Evolutionary conservation across 345 rosid genomes (phyloP).

Genomic region (Eucalyptus marginata): DNA sequence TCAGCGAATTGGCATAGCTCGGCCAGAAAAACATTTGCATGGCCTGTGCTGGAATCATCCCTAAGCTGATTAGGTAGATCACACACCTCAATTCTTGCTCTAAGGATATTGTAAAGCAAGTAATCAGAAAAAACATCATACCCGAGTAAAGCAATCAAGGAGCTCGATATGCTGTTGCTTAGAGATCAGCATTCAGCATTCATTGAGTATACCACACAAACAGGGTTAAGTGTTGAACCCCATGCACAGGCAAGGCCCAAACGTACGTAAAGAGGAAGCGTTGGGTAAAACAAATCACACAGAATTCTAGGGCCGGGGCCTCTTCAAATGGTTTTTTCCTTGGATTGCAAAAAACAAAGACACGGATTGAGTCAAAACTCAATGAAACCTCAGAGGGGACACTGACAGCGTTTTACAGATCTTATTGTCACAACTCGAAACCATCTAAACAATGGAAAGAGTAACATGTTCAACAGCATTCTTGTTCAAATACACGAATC

Average conservation of each 20-base stretch:
- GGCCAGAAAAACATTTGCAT: not conserved
- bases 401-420: not conserved
- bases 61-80: not conserved
- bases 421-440: not conserved
- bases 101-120: not conserved
- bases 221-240: not conserved
- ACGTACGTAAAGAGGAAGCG: not conserved
- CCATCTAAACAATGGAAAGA: not conserved
- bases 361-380: not conserved
- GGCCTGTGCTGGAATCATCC: not conserved
- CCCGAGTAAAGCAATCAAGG: not conserved
- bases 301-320: not conserved
- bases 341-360: not conserved
- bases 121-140: not conserved
- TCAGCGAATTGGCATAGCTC: not conserved
- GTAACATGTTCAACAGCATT: not conserved
- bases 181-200: not conserved
- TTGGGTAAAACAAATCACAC: not conserved
- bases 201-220: not conserved
- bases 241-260: not conserved
- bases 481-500: not conserved
- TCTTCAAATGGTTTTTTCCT: not conserved
- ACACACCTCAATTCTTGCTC: not conserved
- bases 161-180: not conserved
- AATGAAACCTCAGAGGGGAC: not conserved